These are phyloP conservation scores for Gossypium longicalyx DNA, from an alignment of 345 rosid species.

Conservation along the genomic window DNA sequence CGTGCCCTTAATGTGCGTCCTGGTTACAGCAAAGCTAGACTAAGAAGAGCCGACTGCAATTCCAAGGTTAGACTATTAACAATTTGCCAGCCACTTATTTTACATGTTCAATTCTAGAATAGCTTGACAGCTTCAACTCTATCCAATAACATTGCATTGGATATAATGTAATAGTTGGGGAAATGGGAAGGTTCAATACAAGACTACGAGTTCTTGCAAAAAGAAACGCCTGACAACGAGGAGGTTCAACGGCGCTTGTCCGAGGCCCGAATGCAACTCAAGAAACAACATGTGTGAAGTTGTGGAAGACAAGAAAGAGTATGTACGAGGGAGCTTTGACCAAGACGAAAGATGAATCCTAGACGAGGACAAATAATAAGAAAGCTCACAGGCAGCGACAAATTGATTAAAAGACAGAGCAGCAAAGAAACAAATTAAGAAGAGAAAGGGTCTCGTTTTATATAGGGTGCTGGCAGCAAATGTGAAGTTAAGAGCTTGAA, in stretches of 20 bases:
- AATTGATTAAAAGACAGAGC: not conserved
- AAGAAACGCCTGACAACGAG: constrained; percentile 61
- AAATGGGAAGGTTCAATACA: constrained; percentile 62
- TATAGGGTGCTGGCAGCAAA: not conserved
- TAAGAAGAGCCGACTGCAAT: constrained; percentile 77
- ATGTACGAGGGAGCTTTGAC: constrained; percentile 4
- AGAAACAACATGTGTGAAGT: constrained; percentile 33
- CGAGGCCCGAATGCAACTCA: constrained; percentile 50
- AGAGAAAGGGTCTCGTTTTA: not conserved
- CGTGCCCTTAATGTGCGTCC: constrained; percentile 65
- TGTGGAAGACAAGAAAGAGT: constrained; percentile 8
- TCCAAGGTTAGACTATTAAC: constrained; percentile 45
- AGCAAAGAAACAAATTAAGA: not conserved
- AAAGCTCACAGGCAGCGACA: not conserved
- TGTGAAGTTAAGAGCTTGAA: not conserved
- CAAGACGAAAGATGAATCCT: not conserved
- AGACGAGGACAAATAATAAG: not conserved
- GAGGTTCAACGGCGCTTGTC: constrained; percentile 45
- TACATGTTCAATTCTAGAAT: no score
- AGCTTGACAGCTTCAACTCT: not conserved
- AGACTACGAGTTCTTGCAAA: constrained; percentile 63
- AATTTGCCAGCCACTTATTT: not conserved
- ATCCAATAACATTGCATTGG: not conserved
- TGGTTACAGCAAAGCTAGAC: constrained; percentile 64
- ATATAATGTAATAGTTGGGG: constrained; percentile 36